A percentile compares a stretch with the other conserved stretches of the same genome.
Evolutionary conservation across 2,329 filamentous ascomycete genomes (phyloP).

Genomic region (Phoma herbarum): DNA sequence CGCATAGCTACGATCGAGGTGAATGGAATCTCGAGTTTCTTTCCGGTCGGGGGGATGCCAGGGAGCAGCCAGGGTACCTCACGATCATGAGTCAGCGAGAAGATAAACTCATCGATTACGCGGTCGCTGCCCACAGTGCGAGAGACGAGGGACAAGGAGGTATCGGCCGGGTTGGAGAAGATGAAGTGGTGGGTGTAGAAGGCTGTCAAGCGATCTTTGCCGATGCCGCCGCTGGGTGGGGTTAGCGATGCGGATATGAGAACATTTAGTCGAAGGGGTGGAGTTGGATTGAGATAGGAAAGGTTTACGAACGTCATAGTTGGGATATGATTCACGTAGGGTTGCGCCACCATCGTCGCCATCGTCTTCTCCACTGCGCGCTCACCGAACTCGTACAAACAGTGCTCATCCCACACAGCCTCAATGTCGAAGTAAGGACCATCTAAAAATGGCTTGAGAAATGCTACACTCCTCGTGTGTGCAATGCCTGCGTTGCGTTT

Average conservation of each 20-base stretch:
- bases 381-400: conserved; percentile 73
- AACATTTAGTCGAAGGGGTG: too few species aligned
- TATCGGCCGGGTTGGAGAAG: conserved; percentile 74
- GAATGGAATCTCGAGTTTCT: conserved; percentile 65
- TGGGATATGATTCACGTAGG: conserved; percentile 80
- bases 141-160: conserved; percentile 72
- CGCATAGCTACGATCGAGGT: conserved; percentile 72
- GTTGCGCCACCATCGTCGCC: conserved; percentile 81
- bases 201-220: conserved; percentile 66
- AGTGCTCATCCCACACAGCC: conserved; percentile 81
- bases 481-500: conserved; percentile 65
- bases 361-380: conserved; percentile 76
- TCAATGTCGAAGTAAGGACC: conserved; percentile 79
- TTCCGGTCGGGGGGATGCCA: conserved; percentile 44
- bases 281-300: too few species aligned
- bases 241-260: conserved; percentile 2
- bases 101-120: conserved; percentile 57
- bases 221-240: conserved; percentile 68
- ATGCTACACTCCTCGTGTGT: conserved; percentile 71
- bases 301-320: conserved; percentile 63
- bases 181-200: conserved; percentile 82
- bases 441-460: conserved; percentile 68
- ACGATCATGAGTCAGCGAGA: conserved; percentile 46
- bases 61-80: conserved; percentile 49
- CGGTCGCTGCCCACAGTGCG: conserved; percentile 76